Evolutionary conservation across 208 protist genomes (phyloP).

Genomic region (Acanthamoeba divionensis): DNA sequence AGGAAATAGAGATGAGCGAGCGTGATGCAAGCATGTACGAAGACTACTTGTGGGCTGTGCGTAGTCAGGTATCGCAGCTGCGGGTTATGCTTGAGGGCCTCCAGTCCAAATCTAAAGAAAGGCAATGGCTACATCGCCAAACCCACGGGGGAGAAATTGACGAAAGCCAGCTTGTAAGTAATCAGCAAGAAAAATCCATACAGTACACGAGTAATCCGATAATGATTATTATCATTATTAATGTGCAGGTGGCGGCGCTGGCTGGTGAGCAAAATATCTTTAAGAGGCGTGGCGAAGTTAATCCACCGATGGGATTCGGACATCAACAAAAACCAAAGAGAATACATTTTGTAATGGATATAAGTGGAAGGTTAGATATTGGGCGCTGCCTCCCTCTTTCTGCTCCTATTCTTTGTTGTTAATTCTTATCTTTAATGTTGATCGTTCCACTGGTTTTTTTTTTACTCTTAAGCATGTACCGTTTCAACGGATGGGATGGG

Average conservation of each 20-base stretch:
- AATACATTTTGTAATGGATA: conserved; percentile 89
- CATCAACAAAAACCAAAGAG: conserved; percentile 81
- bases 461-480: conserved; percentile 80
- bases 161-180: conserved; percentile 83
- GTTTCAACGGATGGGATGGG: conserved; percentile 89
- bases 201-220: background rate
- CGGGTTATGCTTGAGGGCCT: conserved; percentile 79
- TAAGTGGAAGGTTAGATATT: conserved; percentile 72
- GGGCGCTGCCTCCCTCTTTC: too few species aligned
- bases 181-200: too few species aligned
- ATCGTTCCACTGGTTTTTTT: background rate
- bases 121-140: conserved; percentile 73
- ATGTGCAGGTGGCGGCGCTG: conserved; percentile 81
- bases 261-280: conserved; percentile 89
- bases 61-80: conserved; percentile 70
- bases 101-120: conserved; percentile 79
- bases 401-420: background rate
- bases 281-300: conserved; percentile 83
- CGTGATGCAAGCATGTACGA: conserved; percentile 54
- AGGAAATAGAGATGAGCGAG: conserved; percentile 60
- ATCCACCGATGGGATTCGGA: conserved; percentile 55
- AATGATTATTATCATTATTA: background rate
- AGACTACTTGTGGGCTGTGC: conserved; percentile 49
- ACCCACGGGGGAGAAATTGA: conserved; percentile 75
- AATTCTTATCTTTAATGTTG: background rate